Percentiles rank a stretch among this genome's conserved stretches.
Conservation (phyloP, 2,329 filamentous ascomycete genomes). For the Cordyceps militaris region DNA sequence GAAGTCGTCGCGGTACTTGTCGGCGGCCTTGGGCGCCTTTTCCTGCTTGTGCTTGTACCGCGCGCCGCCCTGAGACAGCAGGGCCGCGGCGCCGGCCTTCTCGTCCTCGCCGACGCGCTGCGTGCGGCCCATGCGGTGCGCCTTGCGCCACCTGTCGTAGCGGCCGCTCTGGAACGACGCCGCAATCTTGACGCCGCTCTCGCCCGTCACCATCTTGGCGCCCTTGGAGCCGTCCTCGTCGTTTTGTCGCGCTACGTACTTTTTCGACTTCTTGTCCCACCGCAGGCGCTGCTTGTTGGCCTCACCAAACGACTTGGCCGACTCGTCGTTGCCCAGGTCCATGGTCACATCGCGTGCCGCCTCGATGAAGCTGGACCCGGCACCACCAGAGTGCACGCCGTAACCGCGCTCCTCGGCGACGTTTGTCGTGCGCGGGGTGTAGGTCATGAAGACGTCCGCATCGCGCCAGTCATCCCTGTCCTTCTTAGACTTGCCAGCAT, state of each 20-base stretch:
- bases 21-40: constrained; percentile 84
- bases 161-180: constrained; percentile 88
- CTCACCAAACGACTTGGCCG: constrained; percentile 69
- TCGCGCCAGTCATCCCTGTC: constrained; percentile 67
- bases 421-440: constrained; percentile 75
- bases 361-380: constrained; percentile 72
- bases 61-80: constrained; percentile 21
- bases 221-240: constrained; percentile 85
- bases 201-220: constrained; percentile 69
- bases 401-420: constrained; percentile 86
- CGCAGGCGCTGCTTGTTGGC: constrained; percentile 71
- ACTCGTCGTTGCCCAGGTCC: constrained; percentile 88
- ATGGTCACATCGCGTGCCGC: constrained; percentile 83
- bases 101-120: constrained; percentile 81
- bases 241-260: constrained; percentile 87
- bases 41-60: constrained; percentile 82
- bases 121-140: constrained; percentile 70
- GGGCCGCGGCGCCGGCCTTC: constrained; percentile 27
- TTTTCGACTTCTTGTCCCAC: constrained; percentile 95
- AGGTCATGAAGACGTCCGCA: constrained; percentile 91
- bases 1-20: constrained; percentile 88
- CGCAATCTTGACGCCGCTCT: constrained; percentile 92
- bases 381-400: constrained; percentile 78
- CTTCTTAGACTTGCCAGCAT: constrained; percentile 45
- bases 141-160: constrained; percentile 87